These are phyloP conservation scores for Debaryomyces robertsiae DNA, from an alignment of 1,139 yeast genomes.

Conservation along the genomic window DNA sequence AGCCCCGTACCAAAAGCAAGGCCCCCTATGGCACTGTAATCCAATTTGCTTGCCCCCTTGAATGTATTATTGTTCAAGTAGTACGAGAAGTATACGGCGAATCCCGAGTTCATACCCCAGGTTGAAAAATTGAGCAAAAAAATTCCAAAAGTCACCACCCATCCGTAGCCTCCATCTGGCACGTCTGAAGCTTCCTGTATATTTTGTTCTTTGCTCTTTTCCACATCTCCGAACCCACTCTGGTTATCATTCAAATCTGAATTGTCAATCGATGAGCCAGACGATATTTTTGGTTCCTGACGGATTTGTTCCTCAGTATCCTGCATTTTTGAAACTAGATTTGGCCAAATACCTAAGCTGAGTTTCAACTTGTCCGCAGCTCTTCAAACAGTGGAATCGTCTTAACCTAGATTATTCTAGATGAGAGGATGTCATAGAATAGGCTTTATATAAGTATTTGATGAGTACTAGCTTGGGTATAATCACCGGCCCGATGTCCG, in stretches of 20 bases:
- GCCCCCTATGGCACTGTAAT: slow-evolving; percentile 46
- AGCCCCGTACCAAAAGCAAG: slow-evolving; percentile 43
- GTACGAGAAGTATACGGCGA: slow-evolving; percentile 53
- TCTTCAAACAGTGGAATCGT: no score
- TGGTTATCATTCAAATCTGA: neutral
- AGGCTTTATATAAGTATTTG: no score
- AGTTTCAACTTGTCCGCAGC: no score
- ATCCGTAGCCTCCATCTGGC: slow-evolving; percentile 52
- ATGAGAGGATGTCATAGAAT: no score
- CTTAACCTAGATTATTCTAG: no score
- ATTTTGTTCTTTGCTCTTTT: slow-evolving; percentile 10
- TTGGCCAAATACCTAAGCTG: no score
- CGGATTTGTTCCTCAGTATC: no score
- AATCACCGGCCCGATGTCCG: no score
- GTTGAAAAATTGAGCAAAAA: slow-evolving; percentile 47
- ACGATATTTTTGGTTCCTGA: no score
- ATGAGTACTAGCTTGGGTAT: no score
- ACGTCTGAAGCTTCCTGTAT: slow-evolving; percentile 6
- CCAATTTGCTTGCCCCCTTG: slow-evolving; percentile 44
- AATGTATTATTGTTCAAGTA: slow-evolving; percentile 40
- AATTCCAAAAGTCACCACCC: slow-evolving; percentile 46
- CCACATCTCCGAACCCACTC: slow-evolving; percentile 9
- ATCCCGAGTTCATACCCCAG: slow-evolving; percentile 59
- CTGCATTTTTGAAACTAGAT: no score
- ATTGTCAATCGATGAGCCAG: no score